These are phyloP conservation scores for Colletotrichum coccodes DNA, from an alignment of 2,329 filamentous ascomycete genomes.

Conservation along the genomic window DNA sequence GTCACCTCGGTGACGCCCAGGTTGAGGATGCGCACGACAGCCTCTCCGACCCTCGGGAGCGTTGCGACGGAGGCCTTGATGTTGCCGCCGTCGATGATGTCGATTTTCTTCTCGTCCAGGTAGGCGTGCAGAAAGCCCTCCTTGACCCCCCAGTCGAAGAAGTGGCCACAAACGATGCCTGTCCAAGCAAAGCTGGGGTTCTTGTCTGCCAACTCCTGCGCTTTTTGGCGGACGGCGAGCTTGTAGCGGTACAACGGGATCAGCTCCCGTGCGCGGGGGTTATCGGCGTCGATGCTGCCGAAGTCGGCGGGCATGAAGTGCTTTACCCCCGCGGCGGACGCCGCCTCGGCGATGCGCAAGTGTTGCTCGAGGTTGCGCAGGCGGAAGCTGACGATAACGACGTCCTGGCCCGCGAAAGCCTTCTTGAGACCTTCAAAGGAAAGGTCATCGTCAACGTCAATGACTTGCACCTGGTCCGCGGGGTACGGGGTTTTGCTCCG, in stretches of 20 bases:
- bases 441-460: conserved; percentile 44
- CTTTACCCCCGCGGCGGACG: conserved; percentile 46
- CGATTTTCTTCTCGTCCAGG: conserved; percentile 39
- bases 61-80: conserved; percentile 47
- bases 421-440: conserved; percentile 41
- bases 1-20: conserved; percentile 39
- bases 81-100: conserved; percentile 47
- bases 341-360: conserved; percentile 48
- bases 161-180: conserved; percentile 50
- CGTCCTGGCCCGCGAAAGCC: conserved; percentile 46
- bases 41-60: conserved; percentile 44
- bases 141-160: conserved; percentile 53
- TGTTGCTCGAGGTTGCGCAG: conserved; percentile 42
- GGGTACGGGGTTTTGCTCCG: conserved; percentile 36
- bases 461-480: conserved; percentile 30
- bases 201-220: conserved; percentile 40
- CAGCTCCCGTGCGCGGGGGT: conserved; percentile 44
- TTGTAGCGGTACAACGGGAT: conserved; percentile 49
- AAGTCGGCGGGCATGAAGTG: conserved; percentile 53
- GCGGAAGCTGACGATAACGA: conserved; percentile 48
- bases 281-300: conserved; percentile 50
- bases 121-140: conserved; percentile 49
- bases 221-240: conserved; percentile 42
- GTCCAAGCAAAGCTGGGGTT: conserved; percentile 46
- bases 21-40: conserved; percentile 45